Percentiles rank a stretch among this genome's conserved stretches.
These are phyloP conservation scores for Hypoxylon sp. DNA, from an alignment of 2,329 filamentous ascomycete genomes.

Conservation along the genomic window DNA sequence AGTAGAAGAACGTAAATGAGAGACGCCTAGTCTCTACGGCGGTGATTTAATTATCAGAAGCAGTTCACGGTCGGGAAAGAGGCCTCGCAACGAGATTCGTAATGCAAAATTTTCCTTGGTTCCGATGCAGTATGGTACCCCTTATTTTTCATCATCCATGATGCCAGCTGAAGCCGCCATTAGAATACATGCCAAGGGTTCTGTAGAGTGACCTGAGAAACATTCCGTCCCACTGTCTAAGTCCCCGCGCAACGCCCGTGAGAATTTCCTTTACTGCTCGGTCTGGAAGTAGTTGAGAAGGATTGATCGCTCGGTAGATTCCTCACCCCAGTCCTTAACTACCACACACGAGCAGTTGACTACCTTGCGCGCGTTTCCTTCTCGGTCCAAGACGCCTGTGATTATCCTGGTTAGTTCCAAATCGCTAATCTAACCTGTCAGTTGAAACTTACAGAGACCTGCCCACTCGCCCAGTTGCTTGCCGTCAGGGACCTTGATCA, in stretches of 20 bases:
- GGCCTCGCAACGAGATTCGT: conserved; percentile 23
- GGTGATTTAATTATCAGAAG: background rate
- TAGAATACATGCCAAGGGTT: conserved; percentile 55
- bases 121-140: conserved; percentile 52
- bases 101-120: conserved; percentile 57
- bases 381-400: conserved; percentile 95
- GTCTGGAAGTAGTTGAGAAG: conserved; percentile 99
- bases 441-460: conserved; percentile 89
- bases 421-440: background rate
- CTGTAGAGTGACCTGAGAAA: conserved; percentile 45
- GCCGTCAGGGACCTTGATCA: conserved; percentile 99
- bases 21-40: conserved; percentile 9
- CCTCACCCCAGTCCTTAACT: conserved; percentile 99
- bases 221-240: conserved; percentile 48
- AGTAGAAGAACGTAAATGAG: conserved; percentile 72
- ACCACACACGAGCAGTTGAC: conserved; percentile 99
- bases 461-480: conserved; percentile 99
- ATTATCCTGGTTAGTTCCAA: conserved; percentile 51
- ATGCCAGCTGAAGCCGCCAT: conserved; percentile 61
- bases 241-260: conserved; percentile 53
- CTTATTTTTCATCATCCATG: conserved; percentile 54
- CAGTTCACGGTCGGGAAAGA: conserved; percentile 39
- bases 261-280: conserved; percentile 70
- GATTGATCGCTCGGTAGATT: conserved; percentile 98
- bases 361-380: conserved; percentile 99